A percentile compares a stretch with the other conserved stretches of the same genome.
Evolutionary conservation across 2,329 filamentous ascomycete genomes (phyloP).

Genomic region (Penicillium sp.): DNA sequence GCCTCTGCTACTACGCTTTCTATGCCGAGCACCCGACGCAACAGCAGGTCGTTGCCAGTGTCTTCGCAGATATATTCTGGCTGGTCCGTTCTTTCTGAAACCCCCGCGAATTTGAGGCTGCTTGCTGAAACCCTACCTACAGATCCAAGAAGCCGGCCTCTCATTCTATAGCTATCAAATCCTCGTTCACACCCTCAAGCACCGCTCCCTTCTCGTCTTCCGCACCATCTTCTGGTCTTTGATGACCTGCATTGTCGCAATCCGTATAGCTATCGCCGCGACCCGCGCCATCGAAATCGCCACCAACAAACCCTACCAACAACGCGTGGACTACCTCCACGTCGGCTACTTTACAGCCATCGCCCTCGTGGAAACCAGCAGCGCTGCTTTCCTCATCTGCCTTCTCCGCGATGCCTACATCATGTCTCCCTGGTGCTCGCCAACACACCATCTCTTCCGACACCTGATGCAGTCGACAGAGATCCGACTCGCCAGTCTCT

Average conservation of each 20-base stretch:
- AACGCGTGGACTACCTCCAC: slow-evolving; percentile 5
- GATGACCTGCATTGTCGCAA: slow-evolving; percentile 1
- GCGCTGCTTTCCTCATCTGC: slow-evolving; percentile 1
- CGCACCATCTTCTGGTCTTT: slow-evolving; percentile 3
- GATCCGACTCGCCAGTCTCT: slow-evolving; percentile 1
- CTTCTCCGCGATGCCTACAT: slow-evolving; percentile 4
- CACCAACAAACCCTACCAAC: background rate
- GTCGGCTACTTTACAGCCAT: slow-evolving; percentile 9
- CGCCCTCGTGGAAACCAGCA: slow-evolving; percentile 1
- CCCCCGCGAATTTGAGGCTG: too few species aligned
- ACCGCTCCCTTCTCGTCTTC: background rate
- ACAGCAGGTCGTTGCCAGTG: slow-evolving; percentile 3
- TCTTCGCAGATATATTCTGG: slow-evolving; percentile 7
- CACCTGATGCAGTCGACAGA: slow-evolving; percentile 4
- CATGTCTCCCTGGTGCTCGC: slow-evolving; percentile 4
- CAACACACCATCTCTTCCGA: slow-evolving; percentile 1
- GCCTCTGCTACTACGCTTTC: slow-evolving; percentile 6
- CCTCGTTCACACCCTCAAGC: slow-evolving; percentile 5
- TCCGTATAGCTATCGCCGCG: slow-evolving; percentile 1
- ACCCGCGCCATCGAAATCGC: slow-evolving; percentile 2
- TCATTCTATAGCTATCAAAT: slow-evolving; percentile 8
- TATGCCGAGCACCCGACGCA: background rate
- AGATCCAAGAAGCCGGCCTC: slow-evolving; percentile 5
- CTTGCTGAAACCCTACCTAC: background rate
- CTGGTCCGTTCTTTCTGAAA: background rate